Evolutionary conservation across 1,139 yeast species (phyloP).

Genomic region (Taiozyma sp.): DNA sequence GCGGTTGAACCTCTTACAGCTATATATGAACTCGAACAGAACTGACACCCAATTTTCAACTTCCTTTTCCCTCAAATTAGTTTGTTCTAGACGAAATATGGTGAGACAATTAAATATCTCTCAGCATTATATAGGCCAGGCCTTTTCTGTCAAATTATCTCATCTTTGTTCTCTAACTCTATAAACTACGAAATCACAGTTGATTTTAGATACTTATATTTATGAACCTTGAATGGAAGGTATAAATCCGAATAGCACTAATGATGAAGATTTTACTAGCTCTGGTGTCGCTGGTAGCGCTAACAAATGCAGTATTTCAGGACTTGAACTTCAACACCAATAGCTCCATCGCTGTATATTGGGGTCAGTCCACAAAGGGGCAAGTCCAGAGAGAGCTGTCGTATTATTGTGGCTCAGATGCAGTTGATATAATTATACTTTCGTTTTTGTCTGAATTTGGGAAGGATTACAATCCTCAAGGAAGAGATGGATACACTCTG

Average conservation of each 20-base stretch:
- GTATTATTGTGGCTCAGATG: slow-evolving; percentile 54
- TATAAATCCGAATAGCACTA: not conserved
- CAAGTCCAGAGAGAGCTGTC: slow-evolving; percentile 46
- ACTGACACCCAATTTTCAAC: no score
- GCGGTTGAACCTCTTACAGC: no score
- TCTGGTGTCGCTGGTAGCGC: not conserved
- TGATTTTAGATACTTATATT: not conserved
- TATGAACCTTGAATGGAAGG: not conserved
- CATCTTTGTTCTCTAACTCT: not conserved
- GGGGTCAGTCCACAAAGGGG: slow-evolving; percentile 74
- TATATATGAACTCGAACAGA: no score
- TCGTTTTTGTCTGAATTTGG: slow-evolving; percentile 57
- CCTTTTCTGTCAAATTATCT: not conserved
- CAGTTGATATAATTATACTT: slow-evolving; percentile 58
- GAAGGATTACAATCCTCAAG: slow-evolving; percentile 6
- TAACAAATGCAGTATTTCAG: not conserved
- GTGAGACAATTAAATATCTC: no score
- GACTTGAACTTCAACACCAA: not conserved
- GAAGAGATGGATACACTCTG: slow-evolving; percentile 16
- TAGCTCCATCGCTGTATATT: slow-evolving; percentile 54
- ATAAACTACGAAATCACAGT: not conserved
- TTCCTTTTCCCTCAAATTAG: not conserved
- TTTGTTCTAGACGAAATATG: no score
- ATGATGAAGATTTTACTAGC: not conserved
- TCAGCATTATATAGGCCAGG: no score